Evolutionary conservation across 1,284 basidiomycete species (phyloP), one percentile per base, ranked within the genome.

Genomic region (Thecaphora thlaspeos): DNA sequence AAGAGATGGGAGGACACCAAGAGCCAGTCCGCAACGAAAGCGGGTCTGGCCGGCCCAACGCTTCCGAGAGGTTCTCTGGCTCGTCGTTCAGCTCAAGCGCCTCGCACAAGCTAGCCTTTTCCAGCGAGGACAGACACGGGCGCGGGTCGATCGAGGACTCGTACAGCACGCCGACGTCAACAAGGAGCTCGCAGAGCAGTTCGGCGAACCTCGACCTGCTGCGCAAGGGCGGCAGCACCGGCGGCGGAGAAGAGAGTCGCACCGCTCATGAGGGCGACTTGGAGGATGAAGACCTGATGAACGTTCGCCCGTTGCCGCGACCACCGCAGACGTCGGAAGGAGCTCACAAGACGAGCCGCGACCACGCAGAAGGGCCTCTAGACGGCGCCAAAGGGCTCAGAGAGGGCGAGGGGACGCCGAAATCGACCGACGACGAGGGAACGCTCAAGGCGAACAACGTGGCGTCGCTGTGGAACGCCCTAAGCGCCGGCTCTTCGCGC

Each of bases 111-210:
- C 48, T 21, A 55, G 56, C 26, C 58, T 57, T 21, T 44, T 49
- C 48, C 17, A 54, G 55, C 24, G 66, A 61, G 41, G 58, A 50
- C 34, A 51, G 48, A 51, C 46, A 41, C 42, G 58, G 49, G 34
- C 47, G 54, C 53, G 41, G 39, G 37, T 58, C 57, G 43, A 55
- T 46, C 38, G 70, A 71, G 32, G 68, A 63, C 24, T 57, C 57
- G 10, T 65, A 50, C 46, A 73, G 70, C 37, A 67, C 71, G 1
- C 71, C 71, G 9, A 73, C 71, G 3, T 71, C 71, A 10, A 69
- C 71, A 9, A 46, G 71, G 24, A 71, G 63, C 48, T 73, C 71
- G n/a, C 56, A 65, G 38, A 71, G 69, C 46, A 62, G 56, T 36
- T 28, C 50, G 18, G 15, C 46, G 17, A 42, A 51, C 11, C 12